Evolutionary conservation across 306 rosid species (phyloP).

Genomic region (Prunus padus): DNA sequence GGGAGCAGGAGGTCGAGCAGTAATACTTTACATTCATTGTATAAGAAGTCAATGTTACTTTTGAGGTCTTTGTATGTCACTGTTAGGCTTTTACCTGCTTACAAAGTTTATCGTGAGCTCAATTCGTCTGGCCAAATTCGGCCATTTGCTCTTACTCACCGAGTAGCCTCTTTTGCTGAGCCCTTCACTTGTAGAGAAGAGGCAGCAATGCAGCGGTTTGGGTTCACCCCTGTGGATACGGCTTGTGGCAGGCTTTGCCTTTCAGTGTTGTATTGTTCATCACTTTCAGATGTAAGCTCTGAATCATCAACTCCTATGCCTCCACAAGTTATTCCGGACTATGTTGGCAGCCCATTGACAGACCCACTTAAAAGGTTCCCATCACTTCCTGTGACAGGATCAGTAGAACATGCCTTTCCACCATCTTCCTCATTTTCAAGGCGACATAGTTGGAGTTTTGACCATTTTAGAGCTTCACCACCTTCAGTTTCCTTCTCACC

Average conservation of each 20-base stretch:
- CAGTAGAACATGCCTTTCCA: conserved; percentile 48
- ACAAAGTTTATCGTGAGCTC: conserved; percentile 60
- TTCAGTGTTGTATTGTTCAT: conserved; percentile 59
- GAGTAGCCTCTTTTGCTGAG: conserved; percentile 67
- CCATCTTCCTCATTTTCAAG: conserved; percentile 51
- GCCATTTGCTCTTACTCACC: conserved; percentile 59
- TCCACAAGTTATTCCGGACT: conserved; percentile 73
- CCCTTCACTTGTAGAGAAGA: conserved; percentile 67
- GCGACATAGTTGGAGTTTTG: conserved; percentile 72
- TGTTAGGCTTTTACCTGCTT: conserved; percentile 75
- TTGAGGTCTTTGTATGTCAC: conserved; percentile 78
- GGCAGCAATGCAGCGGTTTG: conserved; percentile 67
- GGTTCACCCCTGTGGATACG: conserved; percentile 80
- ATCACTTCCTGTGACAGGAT: conserved; percentile 49
- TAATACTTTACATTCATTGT: conserved; percentile 44
- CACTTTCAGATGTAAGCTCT: conserved; percentile 46
- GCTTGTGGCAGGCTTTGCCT: conserved; percentile 72
- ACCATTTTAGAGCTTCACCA: conserved; percentile 52
- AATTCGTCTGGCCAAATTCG: conserved; percentile 59
- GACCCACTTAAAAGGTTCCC: conserved; percentile 64
- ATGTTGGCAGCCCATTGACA: conserved; percentile 82
- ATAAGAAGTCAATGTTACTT: conserved; percentile 66
- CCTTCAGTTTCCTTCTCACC: conserved; percentile 53
- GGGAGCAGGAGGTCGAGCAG: conserved; percentile 58
- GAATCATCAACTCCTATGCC: conserved; percentile 67